Conservation (phyloP, 129 eudicot genomes). For the Arctium minus region DNA sequence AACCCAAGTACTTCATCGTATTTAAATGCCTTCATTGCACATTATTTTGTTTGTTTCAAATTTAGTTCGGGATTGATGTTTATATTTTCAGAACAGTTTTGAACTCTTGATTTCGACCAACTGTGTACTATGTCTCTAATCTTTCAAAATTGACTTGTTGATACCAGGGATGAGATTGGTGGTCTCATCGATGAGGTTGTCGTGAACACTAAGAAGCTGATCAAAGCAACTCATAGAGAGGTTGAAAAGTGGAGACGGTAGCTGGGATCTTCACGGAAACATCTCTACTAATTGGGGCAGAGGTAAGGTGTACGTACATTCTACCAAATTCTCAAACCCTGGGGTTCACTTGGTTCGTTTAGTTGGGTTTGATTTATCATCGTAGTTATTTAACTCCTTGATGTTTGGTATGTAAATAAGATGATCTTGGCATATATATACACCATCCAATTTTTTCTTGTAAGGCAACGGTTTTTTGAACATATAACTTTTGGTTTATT, state of each 20-base stretch:
- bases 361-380: not conserved
- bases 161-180: slow-evolving; percentile 68
- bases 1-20: too few relatives aligned
- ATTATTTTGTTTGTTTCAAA: too few relatives aligned
- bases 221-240: slow-evolving; percentile 70
- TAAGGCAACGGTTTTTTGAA: not conserved
- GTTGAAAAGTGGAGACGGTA: slow-evolving; percentile 85
- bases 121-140: not conserved
- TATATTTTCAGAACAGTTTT: too few relatives aligned
- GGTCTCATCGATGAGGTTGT: slow-evolving; percentile 68
- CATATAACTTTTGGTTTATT: too few relatives aligned
- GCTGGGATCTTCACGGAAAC: not conserved
- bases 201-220: slow-evolving; percentile 66
- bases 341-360: not conserved
- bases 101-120: not conserved
- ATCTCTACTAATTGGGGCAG: too few relatives aligned
- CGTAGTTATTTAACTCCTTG: not conserved
- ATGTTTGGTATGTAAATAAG: slow-evolving; percentile 25
- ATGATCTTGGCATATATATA: slow-evolving; percentile 4
- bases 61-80: too few relatives aligned
- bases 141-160: slow-evolving; percentile 1
- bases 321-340: not conserved
- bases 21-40: too few relatives aligned
- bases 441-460: not conserved
- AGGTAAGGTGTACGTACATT: not conserved